These are phyloP conservation scores for Nannochloris sp. DNA, from an alignment of 139 green algal genomes.

Conservation along the genomic window DNA sequence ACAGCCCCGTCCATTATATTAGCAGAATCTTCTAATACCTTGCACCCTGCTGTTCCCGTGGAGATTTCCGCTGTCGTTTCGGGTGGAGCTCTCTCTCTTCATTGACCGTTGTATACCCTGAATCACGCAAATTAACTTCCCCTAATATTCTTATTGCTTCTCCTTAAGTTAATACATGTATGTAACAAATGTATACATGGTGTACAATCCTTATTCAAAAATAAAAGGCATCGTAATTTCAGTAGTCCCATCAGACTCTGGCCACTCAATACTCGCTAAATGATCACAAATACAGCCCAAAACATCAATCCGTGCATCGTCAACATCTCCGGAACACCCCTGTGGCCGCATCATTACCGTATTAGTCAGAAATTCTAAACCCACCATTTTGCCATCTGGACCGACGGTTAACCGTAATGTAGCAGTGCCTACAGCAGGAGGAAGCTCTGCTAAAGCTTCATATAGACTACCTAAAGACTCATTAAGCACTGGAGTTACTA, in stretches of 20 bases:
- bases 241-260: background rate
- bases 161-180: no score
- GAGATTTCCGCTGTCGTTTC: no score
- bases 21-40: no score
- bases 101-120: no score
- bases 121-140: no score
- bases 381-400: constrained; percentile 15
- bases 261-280: constrained; percentile 8
- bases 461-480: constrained; percentile 32
- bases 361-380: constrained; percentile 38
- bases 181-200: no score
- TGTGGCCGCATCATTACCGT: constrained; percentile 44
- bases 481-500: constrained; percentile 33
- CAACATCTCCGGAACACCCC: background rate
- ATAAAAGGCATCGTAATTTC: constrained; percentile 23
- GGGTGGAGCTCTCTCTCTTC: no score
- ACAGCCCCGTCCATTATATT: no score
- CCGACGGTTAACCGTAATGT: constrained; percentile 23
- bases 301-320: constrained; percentile 7
- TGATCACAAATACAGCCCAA: constrained; percentile 17
- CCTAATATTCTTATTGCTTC: no score
- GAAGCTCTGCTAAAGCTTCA: constrained; percentile 31
- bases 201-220: no score
- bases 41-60: no score
- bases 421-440: constrained; percentile 23